Evolutionary conservation across 257 asterid genomes (phyloP), one percentile per base, ranked within the genome.

Genomic region (Nicotiana tabacum): DNA sequence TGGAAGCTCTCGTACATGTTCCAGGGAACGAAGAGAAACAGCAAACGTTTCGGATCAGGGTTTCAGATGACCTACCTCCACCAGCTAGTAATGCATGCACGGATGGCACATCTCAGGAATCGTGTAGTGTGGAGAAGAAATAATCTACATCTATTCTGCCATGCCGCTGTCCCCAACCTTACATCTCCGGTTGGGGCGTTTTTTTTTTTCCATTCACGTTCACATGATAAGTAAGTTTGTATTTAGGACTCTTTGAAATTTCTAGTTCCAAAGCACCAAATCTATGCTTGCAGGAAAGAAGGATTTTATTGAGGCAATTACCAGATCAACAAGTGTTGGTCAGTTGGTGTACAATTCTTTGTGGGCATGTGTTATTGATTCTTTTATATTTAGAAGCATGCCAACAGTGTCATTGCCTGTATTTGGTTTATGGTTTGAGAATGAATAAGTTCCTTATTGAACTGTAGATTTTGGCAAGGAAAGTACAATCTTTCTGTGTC

Each of bases 1-100:
- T 94, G 96, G 99, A 95, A 85, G 98, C 98, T 82, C 92, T 94
- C 58, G 91, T 95, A 77, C 96, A 92, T 37, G 90, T 92, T 46
- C 99, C 97, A 0, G 91, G 88, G 18, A 92, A 92, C 10, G 95
- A 95, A 43, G 86, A 88, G 89, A 91, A 91, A 88, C 90, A 89
- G 81, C 97, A 86, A 82, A 92, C 99, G 0, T 90, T 87, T 83
- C 92, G 97, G 77, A 89, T 95, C 15, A 92, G 91, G n/a, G 87
- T 94, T 81, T 82, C 90, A 7, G 93, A 90, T 67, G 82, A 84
- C 65, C 39, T 66, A 3, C 84, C 91, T 37, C 86, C 92, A 39
- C 60, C 88, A 37, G 90, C 86, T 82, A 87, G 92, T 87, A 86
- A 69, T 66, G 32, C 94, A 32, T 91, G 95, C 86, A 68, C 89